phyloP scores from a whole-genome alignment of 441 rosid species.

The Erodium moschatum region DNA sequence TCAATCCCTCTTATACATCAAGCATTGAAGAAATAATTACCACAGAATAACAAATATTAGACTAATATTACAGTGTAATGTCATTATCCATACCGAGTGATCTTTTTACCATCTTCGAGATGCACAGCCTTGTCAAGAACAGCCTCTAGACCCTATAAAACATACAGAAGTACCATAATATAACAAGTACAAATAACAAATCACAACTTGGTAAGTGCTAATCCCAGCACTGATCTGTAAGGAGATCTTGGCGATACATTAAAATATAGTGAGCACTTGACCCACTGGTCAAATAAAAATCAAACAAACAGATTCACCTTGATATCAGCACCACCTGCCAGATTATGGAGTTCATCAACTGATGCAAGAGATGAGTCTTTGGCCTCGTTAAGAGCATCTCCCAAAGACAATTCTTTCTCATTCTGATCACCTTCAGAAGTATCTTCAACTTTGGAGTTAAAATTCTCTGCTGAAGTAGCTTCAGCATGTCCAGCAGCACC shows the following conservation, averaged over 20 bases:
- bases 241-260: background rate
- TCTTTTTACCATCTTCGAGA: constrained; percentile 92
- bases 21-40: constrained; percentile 13
- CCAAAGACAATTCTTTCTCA: constrained; percentile 66
- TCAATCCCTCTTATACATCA: constrained; percentile 64
- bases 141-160: constrained; percentile 86
- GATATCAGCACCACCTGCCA: constrained; percentile 96
- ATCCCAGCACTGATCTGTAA: constrained; percentile 6
- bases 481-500: constrained; percentile 42
- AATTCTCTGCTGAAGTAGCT: constrained; percentile 42
- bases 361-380: constrained; percentile 77
- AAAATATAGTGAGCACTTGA: background rate
- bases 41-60: constrained; percentile 16
- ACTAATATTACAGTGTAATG: constrained; percentile 15
- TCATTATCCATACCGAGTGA: constrained; percentile 50
- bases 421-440: constrained; percentile 41
- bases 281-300: background rate
- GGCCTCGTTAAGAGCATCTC: constrained; percentile 69
- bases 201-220: constrained; percentile 6
- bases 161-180: constrained; percentile 16
- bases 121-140: constrained; percentile 97
- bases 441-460: constrained; percentile 42
- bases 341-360: constrained; percentile 91
- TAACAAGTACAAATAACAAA: constrained; percentile 20
- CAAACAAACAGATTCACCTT: constrained; percentile 41